Evolutionary conservation across 306 rosid species (phyloP).

Genomic region (Cucurbita ficifolia): DNA sequence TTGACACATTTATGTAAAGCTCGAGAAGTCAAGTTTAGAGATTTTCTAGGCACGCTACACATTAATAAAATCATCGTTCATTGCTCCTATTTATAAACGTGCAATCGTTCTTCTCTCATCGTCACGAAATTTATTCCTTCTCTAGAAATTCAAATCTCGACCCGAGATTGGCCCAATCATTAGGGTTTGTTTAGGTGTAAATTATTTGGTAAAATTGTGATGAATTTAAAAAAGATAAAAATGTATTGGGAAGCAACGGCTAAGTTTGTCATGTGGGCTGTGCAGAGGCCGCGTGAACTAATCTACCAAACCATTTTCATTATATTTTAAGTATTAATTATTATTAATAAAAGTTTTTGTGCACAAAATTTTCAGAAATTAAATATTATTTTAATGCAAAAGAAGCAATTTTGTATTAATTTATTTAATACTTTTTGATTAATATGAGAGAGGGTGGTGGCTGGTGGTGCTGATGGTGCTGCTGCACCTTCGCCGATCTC

Average conservation of each 20-base stretch:
- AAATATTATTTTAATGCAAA: neutral
- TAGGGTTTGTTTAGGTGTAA: too few species aligned
- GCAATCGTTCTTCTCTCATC: neutral
- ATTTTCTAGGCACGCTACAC: too few species aligned
- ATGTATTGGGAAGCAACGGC: neutral
- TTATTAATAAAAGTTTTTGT: neutral
- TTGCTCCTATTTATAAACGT: too few species aligned
- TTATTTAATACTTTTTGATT: neutral
- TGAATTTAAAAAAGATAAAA: neutral
- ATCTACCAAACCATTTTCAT: neutral
- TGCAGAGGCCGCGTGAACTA: slow-evolving; percentile 4
- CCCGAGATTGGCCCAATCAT: too few species aligned
- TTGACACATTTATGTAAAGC: neutral
- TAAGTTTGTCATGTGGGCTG: neutral
- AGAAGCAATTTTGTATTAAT: neutral
- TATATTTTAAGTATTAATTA: neutral
- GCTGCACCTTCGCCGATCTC: slow-evolving; percentile 37
- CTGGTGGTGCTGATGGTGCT: slow-evolving; percentile 11
- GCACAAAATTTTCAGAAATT: neutral
- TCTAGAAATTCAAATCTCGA: neutral
- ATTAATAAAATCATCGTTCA: too few species aligned
- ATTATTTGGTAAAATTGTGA: neutral
- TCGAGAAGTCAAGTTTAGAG: too few species aligned
- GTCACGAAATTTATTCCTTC: neutral
- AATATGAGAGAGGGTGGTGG: slow-evolving; percentile 6